phyloP scores from a whole-genome alignment of 768 basidiomycete genomes.

The Dacryopinax primogenitus region DNA sequence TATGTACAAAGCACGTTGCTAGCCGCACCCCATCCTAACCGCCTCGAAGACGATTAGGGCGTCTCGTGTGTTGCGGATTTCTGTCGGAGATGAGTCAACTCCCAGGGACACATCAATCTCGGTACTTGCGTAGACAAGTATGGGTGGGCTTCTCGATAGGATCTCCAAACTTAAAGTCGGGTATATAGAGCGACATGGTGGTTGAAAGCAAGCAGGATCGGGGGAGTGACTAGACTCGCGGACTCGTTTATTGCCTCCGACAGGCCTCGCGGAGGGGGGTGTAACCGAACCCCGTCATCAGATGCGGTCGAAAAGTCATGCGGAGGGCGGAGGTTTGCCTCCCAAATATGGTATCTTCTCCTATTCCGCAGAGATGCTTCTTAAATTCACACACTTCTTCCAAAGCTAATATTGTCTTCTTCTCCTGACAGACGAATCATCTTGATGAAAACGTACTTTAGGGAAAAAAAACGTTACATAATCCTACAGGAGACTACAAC shows the following conservation, averaged over 20 bases:
- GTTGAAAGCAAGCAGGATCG: neutral
- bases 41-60: conserved; percentile 67
- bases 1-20: neutral
- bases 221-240: neutral
- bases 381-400: neutral
- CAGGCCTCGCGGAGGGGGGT: neutral
- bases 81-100: conserved; percentile 27
- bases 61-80: conserved; percentile 66
- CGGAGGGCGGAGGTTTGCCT: conserved; percentile 2
- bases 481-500: too few species aligned
- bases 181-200: neutral
- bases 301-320: neutral
- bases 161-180: conserved; percentile 1
- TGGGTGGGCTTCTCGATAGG: neutral
- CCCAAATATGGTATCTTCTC: neutral
- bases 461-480: neutral
- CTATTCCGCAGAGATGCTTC: neutral
- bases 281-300: neutral
- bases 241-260: conserved; percentile 8
- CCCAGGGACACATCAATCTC: neutral
- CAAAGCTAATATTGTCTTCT: neutral
- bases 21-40: conserved; percentile 36
- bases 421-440: neutral
- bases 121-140: neutral
- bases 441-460: neutral